Percentiles rank a stretch among this genome's conserved stretches.
Conservation (phyloP, 169 alveolate genomes). For the Plasmodium gaboni region DNA sequence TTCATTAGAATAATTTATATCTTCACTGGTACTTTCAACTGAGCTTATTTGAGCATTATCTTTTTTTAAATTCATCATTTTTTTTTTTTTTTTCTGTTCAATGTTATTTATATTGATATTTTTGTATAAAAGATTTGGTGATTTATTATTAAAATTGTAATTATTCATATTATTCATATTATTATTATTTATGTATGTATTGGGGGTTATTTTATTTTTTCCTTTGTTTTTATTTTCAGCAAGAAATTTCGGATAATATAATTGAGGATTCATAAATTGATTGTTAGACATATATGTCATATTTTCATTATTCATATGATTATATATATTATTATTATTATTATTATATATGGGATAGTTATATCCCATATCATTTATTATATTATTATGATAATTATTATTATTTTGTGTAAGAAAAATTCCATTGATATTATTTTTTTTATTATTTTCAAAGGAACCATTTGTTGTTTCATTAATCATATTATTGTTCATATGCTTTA, state of each 20-base stretch:
- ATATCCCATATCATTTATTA: no score
- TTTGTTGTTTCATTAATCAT: no score
- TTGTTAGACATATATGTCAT: no score
- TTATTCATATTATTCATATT: background rate
- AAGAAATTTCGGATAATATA: background rate
- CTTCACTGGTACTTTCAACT: background rate
- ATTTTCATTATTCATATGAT: no score
- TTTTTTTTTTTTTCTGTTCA: background rate
- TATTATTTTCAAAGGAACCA: no score
- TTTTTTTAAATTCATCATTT: background rate
- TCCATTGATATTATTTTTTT: no score
- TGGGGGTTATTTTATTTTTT: background rate
- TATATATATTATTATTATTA: no score
- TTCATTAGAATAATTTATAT: background rate
- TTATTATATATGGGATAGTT: no score
- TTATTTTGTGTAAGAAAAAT: no score
- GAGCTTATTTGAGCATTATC: background rate
- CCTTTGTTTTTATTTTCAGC: background rate
- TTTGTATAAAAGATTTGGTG: no score
- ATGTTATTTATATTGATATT: background rate
- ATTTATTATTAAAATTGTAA: background rate
- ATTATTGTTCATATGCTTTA: no score
- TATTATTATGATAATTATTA: no score
- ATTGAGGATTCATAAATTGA: background rate
- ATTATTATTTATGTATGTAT: background rate